phyloP scores from a whole-genome alignment of 345 rosid genomes.

The Syzygium aromaticum region DNA sequence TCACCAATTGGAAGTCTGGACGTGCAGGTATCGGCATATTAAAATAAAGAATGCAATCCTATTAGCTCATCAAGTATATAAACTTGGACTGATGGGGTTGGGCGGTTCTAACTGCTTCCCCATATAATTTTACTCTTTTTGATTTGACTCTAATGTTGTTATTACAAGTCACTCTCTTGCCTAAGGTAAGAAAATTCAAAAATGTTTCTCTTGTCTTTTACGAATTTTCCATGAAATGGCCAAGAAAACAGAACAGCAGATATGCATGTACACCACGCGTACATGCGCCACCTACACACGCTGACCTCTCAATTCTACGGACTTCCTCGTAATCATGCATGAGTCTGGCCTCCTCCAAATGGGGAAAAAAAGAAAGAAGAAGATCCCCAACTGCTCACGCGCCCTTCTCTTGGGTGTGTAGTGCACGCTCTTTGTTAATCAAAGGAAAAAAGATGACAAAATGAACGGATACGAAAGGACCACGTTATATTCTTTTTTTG shows the following conservation, averaged over 20 bases:
- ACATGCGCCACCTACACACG: neutral
- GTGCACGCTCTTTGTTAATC: neutral
- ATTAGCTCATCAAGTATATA: no score
- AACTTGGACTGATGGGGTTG: no score
- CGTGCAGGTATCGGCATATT: rapidly evolving
- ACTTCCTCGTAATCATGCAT: neutral
- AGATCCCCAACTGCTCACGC: neutral
- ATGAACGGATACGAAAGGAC: neutral
- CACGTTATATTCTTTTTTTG: no score
- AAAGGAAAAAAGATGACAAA: neutral
- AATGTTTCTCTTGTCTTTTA: neutral
- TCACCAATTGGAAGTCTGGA: no score
- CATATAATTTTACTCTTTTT: neutral
- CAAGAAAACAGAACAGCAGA: neutral
- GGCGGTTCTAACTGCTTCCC: no score
- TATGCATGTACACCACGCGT: neutral
- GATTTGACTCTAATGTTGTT: no score
- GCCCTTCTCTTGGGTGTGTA: neutral
- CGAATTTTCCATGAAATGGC: neutral
- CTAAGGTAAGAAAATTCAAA: neutral
- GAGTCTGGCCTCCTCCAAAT: neutral
- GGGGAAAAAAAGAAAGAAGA: neutral
- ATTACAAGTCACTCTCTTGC: no score
- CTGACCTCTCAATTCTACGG: neutral
- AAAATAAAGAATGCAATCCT: no score